Base-by-base conservation (phyloP, 495 filamentous ascomycete genomes). In the Talaromyces trachyspermus region DNA sequence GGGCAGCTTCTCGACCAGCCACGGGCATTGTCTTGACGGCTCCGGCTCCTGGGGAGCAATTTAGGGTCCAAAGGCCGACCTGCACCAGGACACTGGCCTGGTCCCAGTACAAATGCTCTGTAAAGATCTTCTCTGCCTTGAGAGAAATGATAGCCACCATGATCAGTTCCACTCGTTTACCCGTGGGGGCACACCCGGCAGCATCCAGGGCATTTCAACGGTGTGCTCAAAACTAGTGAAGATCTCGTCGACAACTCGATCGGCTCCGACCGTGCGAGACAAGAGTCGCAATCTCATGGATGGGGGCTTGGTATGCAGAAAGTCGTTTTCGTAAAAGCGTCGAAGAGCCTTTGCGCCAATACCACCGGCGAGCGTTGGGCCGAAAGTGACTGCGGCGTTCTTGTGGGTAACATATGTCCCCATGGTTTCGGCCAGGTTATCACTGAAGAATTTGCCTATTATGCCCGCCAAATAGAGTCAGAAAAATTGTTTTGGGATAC, bases 101-200 rank as follows among this genome's bases (percentile, higher is more conserved):
- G 56, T 95, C 89, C 88, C 88, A 95, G 52, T 85, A 83, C 14
- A 90, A 81, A 54, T 91, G 84, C 62, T 95, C 89, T 43, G 86
- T 81, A 57, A 81, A 89, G 3, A 95, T 67, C 41, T 79, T 78
- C 4, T 84, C 84, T 2, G 77, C 86, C 11, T 87, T 72, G 41
- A 92, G 66, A 48, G 82, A 82, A 22, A 92, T 84, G 9, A 94
- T 81, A 51, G 75, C 80, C 3, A 88, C 84, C 15, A 94, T 66
- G 0, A 86, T 79, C 11, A 95, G 68, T 46, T 85, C 79, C 2
- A 92, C 76, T 25, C 70, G 64, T 43, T 72, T 77, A 35, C 77
- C 66, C 1, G 88, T 95, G 3, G 88, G 75, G 84, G 79, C 1
- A 95, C 70, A 0, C 83, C 85, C 0, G 89, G 89, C 0, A 91